Base-by-base conservation (phyloP, 371 early-diverging fungal species). In the Haplosporangium sp. region DNA sequence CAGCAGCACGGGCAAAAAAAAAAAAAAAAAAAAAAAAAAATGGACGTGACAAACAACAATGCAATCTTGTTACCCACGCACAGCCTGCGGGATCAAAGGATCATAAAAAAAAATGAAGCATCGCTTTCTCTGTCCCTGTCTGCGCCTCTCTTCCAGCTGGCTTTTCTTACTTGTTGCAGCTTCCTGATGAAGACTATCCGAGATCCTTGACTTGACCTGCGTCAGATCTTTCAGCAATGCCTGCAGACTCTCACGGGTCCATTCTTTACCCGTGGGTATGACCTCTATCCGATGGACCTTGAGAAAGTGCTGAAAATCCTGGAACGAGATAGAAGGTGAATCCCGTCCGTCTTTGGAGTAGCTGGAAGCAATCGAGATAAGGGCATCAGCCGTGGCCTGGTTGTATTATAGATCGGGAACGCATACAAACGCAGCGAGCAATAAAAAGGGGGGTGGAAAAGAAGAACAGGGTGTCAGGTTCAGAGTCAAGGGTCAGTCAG, bases 261-360 rank as follows among this genome's bases (percentile, higher is more conserved):
- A 77, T 50, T 61, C 72, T 48, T 77, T 45, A 13, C 56, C 77
- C 51, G 71, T 77, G 53, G 77, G 77, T 47, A 77, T 77, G 61
- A 77, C 77, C 21, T 77, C 77, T 60, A 77, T 77, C 72, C 67
- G 62, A 54, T 77, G 77, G 54, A 71, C 71, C 68, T 67, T 77
- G 20, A 77, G 46, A 67, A 77, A 77, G 12, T 77, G 71, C 38
- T 77, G 77, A 61, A 77, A 77, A 43, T 77, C 77, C 62, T 71
- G 67, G 51, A 77, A 77, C 6, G 77, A 77, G 58, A 77, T 77
- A 21, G 77, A 77, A 13, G 77, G 77, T 40, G 77, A 62, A 60
- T 62, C 68, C 62, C 67, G 77, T 14, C 61, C 72, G 40, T 60
- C 65, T 20, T 60, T 29, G 36, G 77, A 60, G 37, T 47, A 36